Evolutionary conservation across 139 green algal species (phyloP).

Genomic region (Volvox africanus): DNA sequence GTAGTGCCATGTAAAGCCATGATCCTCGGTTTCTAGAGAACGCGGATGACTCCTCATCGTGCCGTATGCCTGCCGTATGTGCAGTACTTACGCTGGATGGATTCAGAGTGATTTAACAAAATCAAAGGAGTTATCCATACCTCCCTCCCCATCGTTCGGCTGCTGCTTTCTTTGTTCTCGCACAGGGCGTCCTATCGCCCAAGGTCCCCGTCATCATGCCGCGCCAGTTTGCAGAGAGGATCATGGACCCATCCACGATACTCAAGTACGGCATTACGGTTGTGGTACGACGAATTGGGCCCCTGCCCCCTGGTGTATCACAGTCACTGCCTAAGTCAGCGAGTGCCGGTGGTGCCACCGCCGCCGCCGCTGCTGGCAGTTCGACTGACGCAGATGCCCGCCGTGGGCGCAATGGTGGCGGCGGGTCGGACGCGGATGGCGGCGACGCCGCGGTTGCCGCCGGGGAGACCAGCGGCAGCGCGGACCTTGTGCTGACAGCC

Average conservation of each 20-base stretch:
- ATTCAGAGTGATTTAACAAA: too few relatives aligned
- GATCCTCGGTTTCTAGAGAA: too few relatives aligned
- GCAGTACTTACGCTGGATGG: too few relatives aligned
- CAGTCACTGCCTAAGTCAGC: background rate
- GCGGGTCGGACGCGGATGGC: background rate
- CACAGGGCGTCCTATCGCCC: conserved; percentile 36
- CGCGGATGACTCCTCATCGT: too few relatives aligned
- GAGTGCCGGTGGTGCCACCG: too few relatives aligned
- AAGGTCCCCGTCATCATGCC: conserved; percentile 49
- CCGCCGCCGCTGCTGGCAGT: background rate
- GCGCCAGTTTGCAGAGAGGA: conserved; percentile 33
- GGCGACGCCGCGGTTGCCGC: background rate
- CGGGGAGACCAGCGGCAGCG: background rate
- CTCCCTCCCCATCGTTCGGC: too few relatives aligned
- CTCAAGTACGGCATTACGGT: conserved; percentile 38
- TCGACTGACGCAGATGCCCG: background rate
- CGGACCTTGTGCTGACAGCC: conserved; percentile 16
- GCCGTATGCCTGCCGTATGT: too few relatives aligned
- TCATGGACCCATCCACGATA: conserved; percentile 35
- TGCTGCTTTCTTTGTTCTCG: too few relatives aligned
- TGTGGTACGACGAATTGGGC: background rate
- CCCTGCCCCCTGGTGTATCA: background rate
- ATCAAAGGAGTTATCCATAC: too few relatives aligned
- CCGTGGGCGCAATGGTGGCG: background rate
- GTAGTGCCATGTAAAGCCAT: too few relatives aligned